Percentiles rank a stretch among this genome's conserved stretches.
Evolutionary conservation across 2,329 filamentous ascomycete genomes (phyloP).

Genomic region (Endoconidiophora laricicola): DNA sequence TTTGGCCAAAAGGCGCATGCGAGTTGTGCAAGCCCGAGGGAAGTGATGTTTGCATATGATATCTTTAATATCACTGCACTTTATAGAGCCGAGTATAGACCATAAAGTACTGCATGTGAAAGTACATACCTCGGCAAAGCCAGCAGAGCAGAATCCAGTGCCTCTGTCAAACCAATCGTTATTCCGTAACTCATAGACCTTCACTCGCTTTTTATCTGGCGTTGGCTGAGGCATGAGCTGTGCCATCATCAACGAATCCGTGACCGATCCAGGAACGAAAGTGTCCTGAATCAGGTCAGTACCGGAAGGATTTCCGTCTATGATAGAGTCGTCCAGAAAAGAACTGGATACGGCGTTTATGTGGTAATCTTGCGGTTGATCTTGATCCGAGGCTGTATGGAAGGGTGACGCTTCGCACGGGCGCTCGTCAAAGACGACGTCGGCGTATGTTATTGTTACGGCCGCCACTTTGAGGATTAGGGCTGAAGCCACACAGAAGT

Average conservation of each 20-base stretch:
- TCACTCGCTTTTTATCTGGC: slow-evolving; percentile 63
- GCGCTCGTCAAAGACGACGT: slow-evolving; percentile 13
- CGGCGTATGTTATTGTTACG: slow-evolving; percentile 6
- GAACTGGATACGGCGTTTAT: background rate
- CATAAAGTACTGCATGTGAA: background rate
- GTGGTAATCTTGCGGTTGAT: slow-evolving; percentile 3
- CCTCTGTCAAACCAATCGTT: slow-evolving; percentile 99
- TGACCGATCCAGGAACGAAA: slow-evolving; percentile 20
- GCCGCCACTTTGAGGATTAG: slow-evolving; percentile 9
- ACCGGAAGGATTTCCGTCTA: background rate
- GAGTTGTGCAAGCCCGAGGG: background rate
- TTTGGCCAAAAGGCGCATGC: background rate
- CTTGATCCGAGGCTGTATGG: background rate
- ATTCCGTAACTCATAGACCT: slow-evolving; percentile 95
- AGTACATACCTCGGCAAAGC: slow-evolving; percentile 51
- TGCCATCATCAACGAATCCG: slow-evolving; percentile 53
- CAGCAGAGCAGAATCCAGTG: slow-evolving; percentile 83
- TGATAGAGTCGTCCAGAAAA: background rate
- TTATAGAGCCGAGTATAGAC: no score
- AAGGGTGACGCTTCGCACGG: slow-evolving; percentile 8
- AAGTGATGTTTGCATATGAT: background rate
- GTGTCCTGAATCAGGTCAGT: slow-evolving; percentile 7
- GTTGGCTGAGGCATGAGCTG: slow-evolving; percentile 50
- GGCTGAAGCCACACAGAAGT: slow-evolving; percentile 8
- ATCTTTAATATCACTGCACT: no score